Conservation (phyloP, 306 rosid genomes). For the Rubus idaeus region DNA sequence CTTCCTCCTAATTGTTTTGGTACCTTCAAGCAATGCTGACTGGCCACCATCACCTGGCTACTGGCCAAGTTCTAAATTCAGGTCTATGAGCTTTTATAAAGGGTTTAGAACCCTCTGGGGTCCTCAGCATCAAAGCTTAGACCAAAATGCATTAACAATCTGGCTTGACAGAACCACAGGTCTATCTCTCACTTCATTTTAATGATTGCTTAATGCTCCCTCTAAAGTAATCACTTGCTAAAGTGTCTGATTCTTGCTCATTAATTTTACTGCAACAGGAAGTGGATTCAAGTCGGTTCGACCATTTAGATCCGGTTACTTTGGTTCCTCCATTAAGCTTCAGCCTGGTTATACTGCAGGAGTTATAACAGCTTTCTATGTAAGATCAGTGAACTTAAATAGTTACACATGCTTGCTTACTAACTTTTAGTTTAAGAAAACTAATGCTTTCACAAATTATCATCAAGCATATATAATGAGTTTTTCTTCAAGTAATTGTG, state of each 20-base stretch:
- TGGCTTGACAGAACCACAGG: conserved; percentile 94
- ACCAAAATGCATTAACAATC: conserved; percentile 63
- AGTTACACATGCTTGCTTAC: not conserved
- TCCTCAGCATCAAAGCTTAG: conserved; percentile 66
- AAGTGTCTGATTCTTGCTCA: not conserved
- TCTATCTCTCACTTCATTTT: not conserved
- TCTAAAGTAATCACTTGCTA: not conserved
- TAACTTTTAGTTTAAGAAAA: not conserved
- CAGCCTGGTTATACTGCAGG: conserved; percentile 98
- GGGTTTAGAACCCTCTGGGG: conserved; percentile 91
- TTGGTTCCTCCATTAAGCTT: conserved; percentile 81
- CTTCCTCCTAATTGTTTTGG: conserved; percentile 36
- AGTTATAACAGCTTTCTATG: conserved; percentile 93
- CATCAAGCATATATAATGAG: not conserved
- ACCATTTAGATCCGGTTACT: conserved; percentile 94
- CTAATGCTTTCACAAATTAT: not conserved
- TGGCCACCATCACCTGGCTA: conserved; percentile 92
- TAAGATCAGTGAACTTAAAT: conserved; percentile 30
- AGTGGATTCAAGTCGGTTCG: conserved; percentile 89
- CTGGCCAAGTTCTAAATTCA: conserved; percentile 86
- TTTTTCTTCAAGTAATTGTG: not conserved
- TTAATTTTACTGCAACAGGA: conserved; percentile 41
- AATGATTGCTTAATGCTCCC: not conserved
- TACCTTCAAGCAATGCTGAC: conserved; percentile 54
- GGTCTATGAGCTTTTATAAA: conserved; percentile 54